phyloP scores from a whole-genome alignment of 2,329 filamentous ascomycete genomes.

The Colletotrichum sp. region DNA sequence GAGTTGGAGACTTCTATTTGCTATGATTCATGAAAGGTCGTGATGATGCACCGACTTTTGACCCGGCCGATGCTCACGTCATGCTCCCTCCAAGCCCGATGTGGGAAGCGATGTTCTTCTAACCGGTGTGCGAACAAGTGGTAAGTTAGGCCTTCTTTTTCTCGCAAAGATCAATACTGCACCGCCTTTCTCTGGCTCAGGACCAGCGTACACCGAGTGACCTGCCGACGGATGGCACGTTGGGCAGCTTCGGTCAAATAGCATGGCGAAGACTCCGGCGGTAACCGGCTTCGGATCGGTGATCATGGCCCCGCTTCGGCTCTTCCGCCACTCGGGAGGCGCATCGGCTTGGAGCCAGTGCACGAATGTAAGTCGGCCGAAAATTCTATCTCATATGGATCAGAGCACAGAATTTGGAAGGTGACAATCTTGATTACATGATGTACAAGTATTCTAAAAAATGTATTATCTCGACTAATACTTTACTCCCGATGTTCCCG shows the following conservation, averaged over 20 bases:
- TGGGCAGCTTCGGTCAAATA: not conserved
- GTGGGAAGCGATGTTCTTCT: not conserved
- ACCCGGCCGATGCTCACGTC: not conserved
- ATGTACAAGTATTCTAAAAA: accelerated
- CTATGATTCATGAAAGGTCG: accelerated
- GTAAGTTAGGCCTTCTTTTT: not conserved
- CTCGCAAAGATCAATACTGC: not conserved
- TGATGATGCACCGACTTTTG: not conserved
- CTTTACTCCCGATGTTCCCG: not conserved
- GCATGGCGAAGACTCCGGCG: not conserved
- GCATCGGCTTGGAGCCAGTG: not conserved
- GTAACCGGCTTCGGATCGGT: not conserved
- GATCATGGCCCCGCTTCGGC: not conserved
- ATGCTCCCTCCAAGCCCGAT: not conserved
- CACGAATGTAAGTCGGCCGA: not conserved
- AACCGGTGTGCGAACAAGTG: not conserved
- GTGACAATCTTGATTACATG: accelerated
- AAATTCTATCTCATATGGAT: not conserved
- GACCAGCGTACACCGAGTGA: not conserved
- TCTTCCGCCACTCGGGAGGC: not conserved
- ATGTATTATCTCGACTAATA: not conserved
- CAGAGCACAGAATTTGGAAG: not conserved
- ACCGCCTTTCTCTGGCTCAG: not conserved
- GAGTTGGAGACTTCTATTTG: not conserved
- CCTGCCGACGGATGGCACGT: not conserved